Evolutionary conservation across 176 grass and related monocot genomes (phyloP).

Genomic region (Pharus latifolius): DNA sequence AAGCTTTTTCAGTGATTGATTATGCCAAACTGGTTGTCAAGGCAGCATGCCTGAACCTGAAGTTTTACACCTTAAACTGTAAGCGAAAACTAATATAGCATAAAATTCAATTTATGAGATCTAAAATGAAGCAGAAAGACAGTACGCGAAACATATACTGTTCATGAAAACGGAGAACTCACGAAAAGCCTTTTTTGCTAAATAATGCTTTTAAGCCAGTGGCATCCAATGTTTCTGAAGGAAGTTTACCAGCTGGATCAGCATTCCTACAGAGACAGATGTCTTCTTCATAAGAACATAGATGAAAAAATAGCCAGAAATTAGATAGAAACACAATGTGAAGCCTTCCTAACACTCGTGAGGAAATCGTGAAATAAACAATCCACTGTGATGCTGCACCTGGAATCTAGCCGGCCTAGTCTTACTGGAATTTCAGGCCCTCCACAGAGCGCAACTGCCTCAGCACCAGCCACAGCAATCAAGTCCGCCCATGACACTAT

Average conservation of each 20-base stretch:
- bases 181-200: constrained; percentile 73
- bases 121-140: background rate
- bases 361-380: constrained; percentile 4
- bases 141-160: background rate
- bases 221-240: constrained; percentile 78
- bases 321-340: background rate
- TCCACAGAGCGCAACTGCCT: constrained; percentile 77
- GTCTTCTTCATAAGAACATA: constrained; percentile 7
- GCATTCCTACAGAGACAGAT: constrained; percentile 34
- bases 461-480: constrained; percentile 88
- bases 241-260: constrained; percentile 77
- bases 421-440: constrained; percentile 69
- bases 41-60: no score
- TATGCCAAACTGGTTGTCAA: no score
- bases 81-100: no score
- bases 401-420: constrained; percentile 83
- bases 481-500: constrained; percentile 94
- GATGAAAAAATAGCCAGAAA: background rate
- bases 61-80: no score
- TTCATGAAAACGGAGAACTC: constrained; percentile 38
- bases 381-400: constrained; percentile 28
- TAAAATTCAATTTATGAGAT: background rate
- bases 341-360: background rate
- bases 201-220: constrained; percentile 60
- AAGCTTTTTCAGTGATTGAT: no score